Evolutionary conservation across 2,329 filamentous ascomycete genomes (phyloP).

Genomic region (Lachnellula arida): DNA sequence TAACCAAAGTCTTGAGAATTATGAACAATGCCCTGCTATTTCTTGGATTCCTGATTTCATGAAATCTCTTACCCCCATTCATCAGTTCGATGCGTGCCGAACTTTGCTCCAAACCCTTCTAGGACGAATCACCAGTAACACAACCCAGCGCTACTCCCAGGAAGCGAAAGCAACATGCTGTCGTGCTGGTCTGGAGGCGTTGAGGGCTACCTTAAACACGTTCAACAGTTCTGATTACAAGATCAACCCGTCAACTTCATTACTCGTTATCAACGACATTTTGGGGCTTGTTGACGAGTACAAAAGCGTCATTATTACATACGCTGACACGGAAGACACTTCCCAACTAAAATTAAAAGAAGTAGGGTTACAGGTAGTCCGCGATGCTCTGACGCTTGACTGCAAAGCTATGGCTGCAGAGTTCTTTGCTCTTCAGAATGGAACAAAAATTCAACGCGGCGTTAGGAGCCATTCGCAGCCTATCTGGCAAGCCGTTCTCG

Average conservation of each 20-base stretch:
- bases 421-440: conserved; percentile 58
- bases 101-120: conserved; percentile 74
- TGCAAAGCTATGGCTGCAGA: conserved; percentile 66
- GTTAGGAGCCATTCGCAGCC: conserved; percentile 65
- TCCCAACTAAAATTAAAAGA: conserved; percentile 48
- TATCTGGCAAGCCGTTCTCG: conserved; percentile 74
- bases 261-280: conserved; percentile 59
- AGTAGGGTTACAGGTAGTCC: conserved; percentile 59
- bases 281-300: conserved; percentile 62
- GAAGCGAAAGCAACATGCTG: conserved; percentile 58
- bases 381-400: conserved; percentile 64
- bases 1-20: conserved; percentile 48
- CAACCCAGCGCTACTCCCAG: conserved; percentile 42
- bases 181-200: conserved; percentile 57
- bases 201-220: conserved; percentile 52
- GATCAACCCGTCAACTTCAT: conserved; percentile 46
- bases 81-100: conserved; percentile 74
- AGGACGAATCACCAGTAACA: conserved; percentile 51
- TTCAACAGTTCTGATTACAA: conserved; percentile 49
- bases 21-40: conserved; percentile 56
- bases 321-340: conserved; percentile 44
- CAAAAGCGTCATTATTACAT: conserved; percentile 53
- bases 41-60: conserved; percentile 78
- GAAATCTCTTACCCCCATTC: conserved; percentile 68
- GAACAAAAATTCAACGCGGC: conserved; percentile 59